Base-by-base conservation (phyloP, 140 eudicot genomes). In the Erigeron philadelphicus region DNA sequence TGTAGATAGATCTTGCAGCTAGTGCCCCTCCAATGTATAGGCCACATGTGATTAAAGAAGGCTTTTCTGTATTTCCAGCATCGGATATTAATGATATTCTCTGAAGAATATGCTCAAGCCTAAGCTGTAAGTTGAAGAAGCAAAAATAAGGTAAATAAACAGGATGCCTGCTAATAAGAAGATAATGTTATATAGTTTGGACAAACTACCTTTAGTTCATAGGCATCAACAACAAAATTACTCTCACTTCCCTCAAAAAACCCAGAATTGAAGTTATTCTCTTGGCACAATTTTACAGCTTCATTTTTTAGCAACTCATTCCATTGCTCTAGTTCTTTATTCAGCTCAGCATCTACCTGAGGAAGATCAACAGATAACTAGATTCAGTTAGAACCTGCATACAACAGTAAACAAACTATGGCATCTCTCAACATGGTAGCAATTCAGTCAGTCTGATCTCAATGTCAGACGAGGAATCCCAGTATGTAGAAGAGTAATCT, bases 71-170 rank as follows among this genome's bases (percentile, higher is more conserved):
- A 74, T 89, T 93, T 70, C 86, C 97, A 78, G 97, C 99, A 83
- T 93, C 95, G 16, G 94, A 89, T 83, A 93, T 89, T 60, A 93
- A 76, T 31, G 94, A 75, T 80, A 87, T 89, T 79, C 97, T 83
- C 81, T 89, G 97, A 50, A 93, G 97, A 68, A 89, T 85, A 80
- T 93, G 99, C 80, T 93, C 97, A 41, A 93, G 95, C 81, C 99
- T 81, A 62, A 93, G 94, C 99, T 93, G 87, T 64, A 78, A 70
- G 70, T 67, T 76, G 25, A 64, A 9, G 38, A 73, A 56, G 21
- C 68, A 45, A 63, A 55, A 40, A 25, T 40, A 74, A 64, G 9
- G 9, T 74, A 31, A 21, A 70, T 56, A 18, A 54, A 40, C 46
- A 31, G 40, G 44, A 64, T 67, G 57, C 35, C 45, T 35, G 54